Evolutionary conservation across 352 stramenopile genomes (phyloP).

Genomic region (Aphanomyces euteiches): DNA sequence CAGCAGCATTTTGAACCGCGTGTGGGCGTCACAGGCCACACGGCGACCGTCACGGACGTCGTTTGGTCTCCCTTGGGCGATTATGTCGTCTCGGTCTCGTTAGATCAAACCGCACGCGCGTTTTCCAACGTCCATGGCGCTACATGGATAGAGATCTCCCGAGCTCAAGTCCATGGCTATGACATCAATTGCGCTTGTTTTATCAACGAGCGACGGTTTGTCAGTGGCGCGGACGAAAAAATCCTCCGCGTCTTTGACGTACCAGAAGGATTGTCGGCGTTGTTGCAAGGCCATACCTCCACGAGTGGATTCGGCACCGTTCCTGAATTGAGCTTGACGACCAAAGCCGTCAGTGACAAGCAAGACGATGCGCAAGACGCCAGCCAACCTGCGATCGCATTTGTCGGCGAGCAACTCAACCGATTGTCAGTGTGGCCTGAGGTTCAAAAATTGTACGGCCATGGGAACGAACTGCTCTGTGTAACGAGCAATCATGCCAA

Average conservation of each 20-base stretch:
- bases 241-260: slow-evolving; percentile 53
- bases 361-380: background rate
- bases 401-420: slow-evolving; percentile 62
- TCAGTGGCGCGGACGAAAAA: slow-evolving; percentile 79
- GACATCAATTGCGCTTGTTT: slow-evolving; percentile 76
- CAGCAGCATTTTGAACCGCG: slow-evolving; percentile 47
- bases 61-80: slow-evolving; percentile 59
- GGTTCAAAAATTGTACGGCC: slow-evolving; percentile 69
- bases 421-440: slow-evolving; percentile 72
- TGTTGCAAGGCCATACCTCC: background rate
- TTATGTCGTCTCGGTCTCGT: slow-evolving; percentile 67
- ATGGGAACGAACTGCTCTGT: slow-evolving; percentile 74
- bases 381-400: slow-evolving; percentile 20
- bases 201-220: slow-evolving; percentile 47
- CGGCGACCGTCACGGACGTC: slow-evolving; percentile 51
- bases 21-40: slow-evolving; percentile 56
- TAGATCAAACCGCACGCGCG: slow-evolving; percentile 68
- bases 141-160: slow-evolving; percentile 64
- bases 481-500: slow-evolving; percentile 53
- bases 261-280: slow-evolving; percentile 9
- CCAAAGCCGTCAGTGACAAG: slow-evolving; percentile 43
- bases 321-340: slow-evolving; percentile 71
- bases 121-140: slow-evolving; percentile 36
- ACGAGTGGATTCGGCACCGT: slow-evolving; percentile 31
- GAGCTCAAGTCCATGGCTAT: slow-evolving; percentile 76